Conservation (phyloP, 2,329 filamentous ascomycete species). For the Cordyceps cateniannulata region DNA sequence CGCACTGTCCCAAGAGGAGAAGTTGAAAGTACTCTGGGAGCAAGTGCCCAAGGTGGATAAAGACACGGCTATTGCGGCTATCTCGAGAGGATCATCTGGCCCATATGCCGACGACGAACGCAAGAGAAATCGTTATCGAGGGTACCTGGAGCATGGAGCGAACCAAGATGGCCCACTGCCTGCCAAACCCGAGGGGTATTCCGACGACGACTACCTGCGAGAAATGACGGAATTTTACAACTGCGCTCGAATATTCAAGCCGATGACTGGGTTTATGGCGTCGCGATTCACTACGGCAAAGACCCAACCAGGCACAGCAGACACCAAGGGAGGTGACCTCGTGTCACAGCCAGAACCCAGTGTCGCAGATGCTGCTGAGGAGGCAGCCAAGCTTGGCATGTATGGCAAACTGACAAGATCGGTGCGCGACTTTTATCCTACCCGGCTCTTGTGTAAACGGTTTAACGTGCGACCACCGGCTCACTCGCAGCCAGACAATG, state of each 20-base stretch:
- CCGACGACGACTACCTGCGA: slow-evolving; percentile 67
- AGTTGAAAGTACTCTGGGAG: slow-evolving; percentile 49
- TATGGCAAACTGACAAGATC: slow-evolving; percentile 82
- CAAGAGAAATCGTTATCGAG: slow-evolving; percentile 75
- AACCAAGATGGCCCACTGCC: slow-evolving; percentile 43
- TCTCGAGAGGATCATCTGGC: slow-evolving; percentile 56
- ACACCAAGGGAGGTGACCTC: slow-evolving; percentile 17
- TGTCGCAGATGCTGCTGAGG: slow-evolving; percentile 64
- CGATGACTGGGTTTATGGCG: slow-evolving; percentile 87
- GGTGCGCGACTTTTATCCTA: slow-evolving; percentile 67
- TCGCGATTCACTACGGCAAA: slow-evolving; percentile 78
- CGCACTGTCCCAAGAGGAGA: slow-evolving; percentile 56
- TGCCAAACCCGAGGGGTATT: slow-evolving; percentile 33
- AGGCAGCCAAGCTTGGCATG: slow-evolving; percentile 86
- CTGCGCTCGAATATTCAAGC: slow-evolving; percentile 71
- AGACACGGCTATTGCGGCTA: slow-evolving; percentile 60
- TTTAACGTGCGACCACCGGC: slow-evolving; percentile 80
- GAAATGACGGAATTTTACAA: slow-evolving; percentile 72
- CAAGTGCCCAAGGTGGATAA: slow-evolving; percentile 60
- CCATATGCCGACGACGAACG: slow-evolving; percentile 78
- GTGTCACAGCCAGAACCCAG: slow-evolving; percentile 28
- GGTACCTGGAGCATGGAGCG: slow-evolving; percentile 72
- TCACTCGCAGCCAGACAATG: slow-evolving; percentile 51
- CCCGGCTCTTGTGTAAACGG: slow-evolving; percentile 82
- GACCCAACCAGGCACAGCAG: slow-evolving; percentile 23